phyloP scores from a whole-genome alignment of 202 grass and related monocot species.

The Hordeum pubiflorum region DNA sequence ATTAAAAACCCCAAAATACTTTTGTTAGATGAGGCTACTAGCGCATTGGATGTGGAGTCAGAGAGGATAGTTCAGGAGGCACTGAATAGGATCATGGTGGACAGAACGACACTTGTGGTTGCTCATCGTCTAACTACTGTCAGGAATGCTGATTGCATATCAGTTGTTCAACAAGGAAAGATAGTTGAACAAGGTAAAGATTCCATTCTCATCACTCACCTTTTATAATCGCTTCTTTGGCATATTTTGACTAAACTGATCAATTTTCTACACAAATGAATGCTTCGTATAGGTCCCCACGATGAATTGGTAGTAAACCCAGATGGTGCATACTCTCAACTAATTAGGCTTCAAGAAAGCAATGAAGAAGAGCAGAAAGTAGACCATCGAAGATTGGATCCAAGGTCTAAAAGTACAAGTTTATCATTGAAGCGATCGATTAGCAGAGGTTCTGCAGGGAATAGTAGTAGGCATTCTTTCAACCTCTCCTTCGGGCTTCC shows the following conservation, averaged over 20 bases:
- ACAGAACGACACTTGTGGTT: conserved; percentile 79
- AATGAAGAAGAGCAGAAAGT: conserved; percentile 36
- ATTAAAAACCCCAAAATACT: conserved; percentile 85
- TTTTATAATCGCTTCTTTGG: not conserved
- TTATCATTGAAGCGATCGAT: conserved; percentile 54
- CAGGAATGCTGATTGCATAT: conserved; percentile 73
- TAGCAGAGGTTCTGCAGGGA: conserved; percentile 47
- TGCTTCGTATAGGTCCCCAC: conserved; percentile 46
- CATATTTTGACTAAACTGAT: not conserved
- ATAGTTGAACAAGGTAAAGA: conserved; percentile 85
- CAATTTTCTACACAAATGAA: conserved; percentile 12
- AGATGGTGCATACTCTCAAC: conserved; percentile 68
- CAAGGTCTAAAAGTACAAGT: conserved; percentile 56
- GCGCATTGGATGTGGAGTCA: conserved; percentile 75
- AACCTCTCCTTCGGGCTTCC: conserved; percentile 33
- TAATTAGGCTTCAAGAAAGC: conserved; percentile 64
- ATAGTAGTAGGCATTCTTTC: conserved; percentile 58
- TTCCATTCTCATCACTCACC: not conserved
- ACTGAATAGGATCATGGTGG: conserved; percentile 68
- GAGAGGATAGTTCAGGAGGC: conserved; percentile 84
- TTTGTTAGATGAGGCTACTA: conserved; percentile 85
- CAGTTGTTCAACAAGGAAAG: conserved; percentile 72
- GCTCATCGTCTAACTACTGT: conserved; percentile 79
- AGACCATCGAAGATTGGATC: conserved; percentile 13
- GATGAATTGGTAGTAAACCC: conserved; percentile 46